Evolutionary conservation across 129 eudicot species (phyloP), one percentile per base, ranked within the genome.

Genomic region (Scalesia atractyloides): DNA sequence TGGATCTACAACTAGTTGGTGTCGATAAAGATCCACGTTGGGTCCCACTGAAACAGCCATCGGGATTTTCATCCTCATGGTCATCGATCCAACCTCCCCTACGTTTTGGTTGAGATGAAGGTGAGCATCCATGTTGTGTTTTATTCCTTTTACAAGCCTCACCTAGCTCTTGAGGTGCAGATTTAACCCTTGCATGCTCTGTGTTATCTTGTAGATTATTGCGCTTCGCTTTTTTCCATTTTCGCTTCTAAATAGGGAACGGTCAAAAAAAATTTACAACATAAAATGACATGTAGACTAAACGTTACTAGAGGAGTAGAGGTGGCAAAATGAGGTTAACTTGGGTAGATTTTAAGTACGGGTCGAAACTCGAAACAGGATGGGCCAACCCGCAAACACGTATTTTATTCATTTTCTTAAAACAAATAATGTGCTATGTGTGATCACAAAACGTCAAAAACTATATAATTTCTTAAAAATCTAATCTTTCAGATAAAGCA

Each of bases 51-150:
- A 60, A 72, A 34, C 66, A 66, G 64, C 88, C 89, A 64, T 83
- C 82, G 16, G 82, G 86, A 67, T 91, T 76, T 72, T 88, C 90
- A 37, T 82, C 73, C 48, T 60, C 44, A 6, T 30, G 44, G 43
- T 60, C 44, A 14, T 60, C 66, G 12, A 54, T 79, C 96, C 96
- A 91, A 22, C 92, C 89, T 43, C 89, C 87, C 59, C 83, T 76
- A 56, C 69, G 62, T 68, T 84, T 89, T 18, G 77, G 62, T 39
- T 70, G 82, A 70, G 77, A 41, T 52, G 91, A 41, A 19, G 69
- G 75, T 3, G 58, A 19, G 46, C 24, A 82, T 39, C 70, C 75
- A 72, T 56, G 48, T n/a, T 80, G 84, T 34, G 69, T 17, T 71
- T 79, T 89, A 64, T 80, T 84, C 84, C 68, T 84, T 81, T 81